Evolutionary conservation across 805 yeast species (phyloP).

Genomic region (Dipodascopsis tothii): DNA sequence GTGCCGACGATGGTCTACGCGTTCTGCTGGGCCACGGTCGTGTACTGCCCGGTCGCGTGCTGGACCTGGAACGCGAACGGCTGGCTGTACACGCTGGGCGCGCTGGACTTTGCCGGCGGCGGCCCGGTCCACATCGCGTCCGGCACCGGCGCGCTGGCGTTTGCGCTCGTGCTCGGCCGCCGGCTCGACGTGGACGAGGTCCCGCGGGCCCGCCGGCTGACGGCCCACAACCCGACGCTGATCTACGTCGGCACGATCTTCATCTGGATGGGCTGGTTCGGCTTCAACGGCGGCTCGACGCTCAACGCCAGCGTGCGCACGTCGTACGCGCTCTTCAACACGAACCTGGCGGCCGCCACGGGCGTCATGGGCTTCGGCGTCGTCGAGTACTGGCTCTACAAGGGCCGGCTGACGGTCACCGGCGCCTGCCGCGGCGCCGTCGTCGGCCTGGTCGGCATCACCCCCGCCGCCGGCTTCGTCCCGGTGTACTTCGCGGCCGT

Average conservation of each 20-base stretch:
- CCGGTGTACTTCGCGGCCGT: slow-evolving; percentile 84
- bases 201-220: background rate
- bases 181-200: background rate
- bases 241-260: slow-evolving; percentile 89
- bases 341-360: slow-evolving; percentile 85
- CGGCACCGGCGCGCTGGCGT: slow-evolving; percentile 91
- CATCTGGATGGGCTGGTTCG: slow-evolving; percentile 98
- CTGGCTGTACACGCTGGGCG: slow-evolving; percentile 78
- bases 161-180: slow-evolving; percentile 76
- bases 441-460: slow-evolving; percentile 88
- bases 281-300: slow-evolving; percentile 97
- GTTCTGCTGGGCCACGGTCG: slow-evolving; percentile 90
- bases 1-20: slow-evolving; percentile 94
- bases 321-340: slow-evolving; percentile 87
- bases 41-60: slow-evolving; percentile 93
- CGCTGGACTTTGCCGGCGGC: slow-evolving; percentile 96
- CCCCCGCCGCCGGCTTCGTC: slow-evolving; percentile 95
- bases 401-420: slow-evolving; percentile 71
- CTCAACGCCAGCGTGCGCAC: slow-evolving; percentile 91
- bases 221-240: slow-evolving; percentile 75
- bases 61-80: slow-evolving; percentile 97
- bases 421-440: slow-evolving; percentile 92
- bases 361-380: slow-evolving; percentile 95
- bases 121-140: slow-evolving; percentile 95
- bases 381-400: slow-evolving; percentile 63